Base-by-base conservation (phyloP, 2,329 filamentous ascomycete species). In the Trichophyton mentagrophytes region DNA sequence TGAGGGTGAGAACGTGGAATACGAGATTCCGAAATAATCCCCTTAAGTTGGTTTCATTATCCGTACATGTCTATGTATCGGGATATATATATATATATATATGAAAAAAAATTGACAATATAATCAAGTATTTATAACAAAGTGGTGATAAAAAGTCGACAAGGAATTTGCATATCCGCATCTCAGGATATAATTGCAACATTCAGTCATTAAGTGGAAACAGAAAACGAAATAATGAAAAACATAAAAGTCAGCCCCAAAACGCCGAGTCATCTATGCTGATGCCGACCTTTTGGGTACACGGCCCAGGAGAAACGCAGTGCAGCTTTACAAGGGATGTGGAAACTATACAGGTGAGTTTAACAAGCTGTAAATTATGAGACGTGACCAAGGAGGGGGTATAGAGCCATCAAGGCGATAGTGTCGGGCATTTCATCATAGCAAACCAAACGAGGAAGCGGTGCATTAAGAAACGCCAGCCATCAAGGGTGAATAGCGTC, bases 241-340 rank as follows among this genome's bases (percentile, higher is more conserved):
- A 44, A 30, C 0, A 30, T 30, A 7, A 17, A n/a, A 13, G 40
- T 17, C 22, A 33, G 3, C n/a, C 51, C 51, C 51, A 25, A 36
- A 55, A 55, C 51, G 51, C 51, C 51, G n/a, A 20, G 36, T 55
- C 51, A 27, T 36, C 33, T 55, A 55, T 55, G 51, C 51, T 36
- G 15, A 25, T 55, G 27, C 51, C 7, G n/a, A 17, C 51, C 51
- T 55, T 27, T 27, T 38, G 33, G 33, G 30, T 55, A 33, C 51
- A 36, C 3, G 20, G 51, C 51, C 51, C n/a, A 55, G 7, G 51
- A 55, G 51, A 55, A 55, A 55, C 20, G 8, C 27, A 33, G 51
- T 38, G 51, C 15, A 36, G 20, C n/a, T 33, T 20, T 33, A 27
- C 13, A 33, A 22, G 27, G 51, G 25, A 15, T 7, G 15, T 15